Evolutionary conservation across 441 rosid genomes (phyloP), one percentile per base, ranked within the genome.

Genomic region (Raphanus hybrid): DNA sequence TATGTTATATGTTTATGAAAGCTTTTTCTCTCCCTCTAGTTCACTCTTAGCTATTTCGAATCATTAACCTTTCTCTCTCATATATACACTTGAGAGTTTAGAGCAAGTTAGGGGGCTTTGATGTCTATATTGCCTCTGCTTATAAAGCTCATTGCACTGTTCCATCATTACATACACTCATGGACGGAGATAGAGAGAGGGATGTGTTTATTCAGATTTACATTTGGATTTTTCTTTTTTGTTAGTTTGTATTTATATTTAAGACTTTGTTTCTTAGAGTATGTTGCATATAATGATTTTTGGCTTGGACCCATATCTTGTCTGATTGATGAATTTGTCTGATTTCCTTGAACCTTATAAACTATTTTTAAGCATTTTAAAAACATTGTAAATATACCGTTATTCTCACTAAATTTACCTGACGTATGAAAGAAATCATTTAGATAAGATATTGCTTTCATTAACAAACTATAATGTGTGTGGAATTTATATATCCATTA

Each of bases 191-290:
- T 29, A 59, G 66, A 69, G 23, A 58, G 64, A 16, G 8, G 2
- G 16, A 3, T 15, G 23, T 54, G 58, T 54, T 15, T 15, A 54
- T 54, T 54, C 8, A 15, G 3, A 60, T 63, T 75, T 75, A 57
- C 9, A 77, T 71, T 78, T 78, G 75, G 79, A 75, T 11, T 80
- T 80, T 59, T 75, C 76, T 75, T 80, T 29, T 80, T 75, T 80
- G 82, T 75, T 80, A 75, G 61, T 80, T 80, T 75, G 77, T 75
- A 70, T 75, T 80, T 80, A 80, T 50, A 6, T 71, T 80, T 75
- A 75, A 71, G 64, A 80, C 27, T 75, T 80, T 80, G 82, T 80
- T 80, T 48, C 54, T 70, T 80, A 65, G 72, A 75, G 79, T 48
- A 70, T 70, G 79, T 75, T 74, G 76, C 69, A 64, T 48, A 75